Evolutionary conservation across 495 filamentous ascomycete species (phyloP).

Genomic region (Podospora australis): DNA sequence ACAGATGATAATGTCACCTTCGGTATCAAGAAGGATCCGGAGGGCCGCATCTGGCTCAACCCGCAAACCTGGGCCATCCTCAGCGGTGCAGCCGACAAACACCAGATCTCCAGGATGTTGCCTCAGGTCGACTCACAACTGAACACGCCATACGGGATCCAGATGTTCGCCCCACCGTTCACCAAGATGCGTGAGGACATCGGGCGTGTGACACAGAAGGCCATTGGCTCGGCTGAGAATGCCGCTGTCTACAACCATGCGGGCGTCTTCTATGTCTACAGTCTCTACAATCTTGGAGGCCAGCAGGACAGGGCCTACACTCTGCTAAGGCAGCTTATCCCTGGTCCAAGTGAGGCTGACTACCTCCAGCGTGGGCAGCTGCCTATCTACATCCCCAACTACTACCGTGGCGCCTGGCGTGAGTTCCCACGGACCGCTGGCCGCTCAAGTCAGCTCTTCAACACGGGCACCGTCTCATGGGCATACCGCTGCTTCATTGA

Average conservation of each 20-base stretch:
- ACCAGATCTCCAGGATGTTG: slow-evolving; percentile 41
- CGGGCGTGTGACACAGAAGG: slow-evolving; percentile 54
- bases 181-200: slow-evolving; percentile 51
- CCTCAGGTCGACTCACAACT: slow-evolving; percentile 45
- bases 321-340: slow-evolving; percentile 45
- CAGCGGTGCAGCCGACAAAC: slow-evolving; percentile 39
- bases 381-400: slow-evolving; percentile 52
- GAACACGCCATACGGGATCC: slow-evolving; percentile 45
- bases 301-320: slow-evolving; percentile 45
- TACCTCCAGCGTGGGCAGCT: slow-evolving; percentile 49
- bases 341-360: slow-evolving; percentile 44
- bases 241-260: slow-evolving; percentile 53
- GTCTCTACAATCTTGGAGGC: slow-evolving; percentile 41
- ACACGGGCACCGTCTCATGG: slow-evolving; percentile 52
- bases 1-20: slow-evolving; percentile 49
- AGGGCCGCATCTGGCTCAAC: slow-evolving; percentile 54
- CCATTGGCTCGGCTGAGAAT: slow-evolving; percentile 50
- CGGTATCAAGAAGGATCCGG: slow-evolving; percentile 41
- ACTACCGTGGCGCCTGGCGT: slow-evolving; percentile 48
- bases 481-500: slow-evolving; percentile 49
- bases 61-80: slow-evolving; percentile 50
- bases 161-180: slow-evolving; percentile 50
- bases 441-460: slow-evolving; percentile 49
- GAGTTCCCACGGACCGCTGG: slow-evolving; percentile 47
- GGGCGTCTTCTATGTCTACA: slow-evolving; percentile 46